Base-by-base conservation (phyloP, 345 rosid species). In the Gossypium bickii region DNA sequence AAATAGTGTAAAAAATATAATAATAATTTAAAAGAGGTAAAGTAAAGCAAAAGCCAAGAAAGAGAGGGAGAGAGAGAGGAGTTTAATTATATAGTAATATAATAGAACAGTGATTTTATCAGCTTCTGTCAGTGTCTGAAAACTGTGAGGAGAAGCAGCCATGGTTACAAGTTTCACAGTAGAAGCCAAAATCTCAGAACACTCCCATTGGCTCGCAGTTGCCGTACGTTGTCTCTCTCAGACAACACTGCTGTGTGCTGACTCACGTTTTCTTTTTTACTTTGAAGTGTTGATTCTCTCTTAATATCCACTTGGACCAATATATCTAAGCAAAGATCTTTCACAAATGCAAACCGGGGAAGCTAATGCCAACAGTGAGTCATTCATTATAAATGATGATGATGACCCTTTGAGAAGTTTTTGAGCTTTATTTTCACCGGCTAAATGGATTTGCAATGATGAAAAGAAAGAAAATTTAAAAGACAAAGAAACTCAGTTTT, bases 291-390 rank as follows among this genome's bases (percentile, higher is more conserved):
- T 3, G 52, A 12, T n/a, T 22, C 34, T 13, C 16, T 51, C 4
- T 43, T 1, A 6, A 7, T 34, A 2, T 53, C 52, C 68, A 73
- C 57, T 89, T 82, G 78, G 85, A 82, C 71, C 73, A 77, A 79
- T 79, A 66, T 84, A 85, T 80, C 85, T 81, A 83, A 57, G 72
- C 83, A 86, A 84, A 83, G 87, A 84, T 89, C 81, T 85, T 80
- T 55, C 34, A 48, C 55, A 60, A 60, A 24, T 73, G 43, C 49
- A 80, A 81, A 67, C 12, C 27, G 76, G 65, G 62, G 75, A 25
- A 71, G 45, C 81, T 27, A 56, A 61, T 74, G 45, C 71, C 81
- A 71, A 67, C 82, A 75, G 70, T 79, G 38, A 4, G 79, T 20
- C 22, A 72, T 34, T 71, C 61, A 29, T 53, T 70, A 63, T 53